Evolutionary conservation across 306 rosid genomes (phyloP).

Genomic region (Vachellia pachyceras): DNA sequence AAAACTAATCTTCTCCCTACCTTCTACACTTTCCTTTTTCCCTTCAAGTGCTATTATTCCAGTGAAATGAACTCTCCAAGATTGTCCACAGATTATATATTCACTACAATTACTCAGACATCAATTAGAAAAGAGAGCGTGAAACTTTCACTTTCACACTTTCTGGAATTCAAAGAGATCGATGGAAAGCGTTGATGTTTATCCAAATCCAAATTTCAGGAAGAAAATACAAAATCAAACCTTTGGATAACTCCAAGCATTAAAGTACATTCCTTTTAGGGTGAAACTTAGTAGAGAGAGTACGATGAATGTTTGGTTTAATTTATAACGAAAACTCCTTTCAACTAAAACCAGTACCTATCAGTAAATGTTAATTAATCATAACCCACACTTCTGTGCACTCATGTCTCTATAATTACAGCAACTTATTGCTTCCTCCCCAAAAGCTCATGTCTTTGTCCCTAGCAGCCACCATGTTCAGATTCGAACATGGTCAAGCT

Average conservation of each 20-base stretch:
- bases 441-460: too few species aligned
- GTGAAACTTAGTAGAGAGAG: not conserved
- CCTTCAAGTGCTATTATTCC: too few species aligned
- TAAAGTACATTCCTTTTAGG: not conserved
- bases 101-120: not conserved
- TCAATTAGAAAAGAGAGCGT: not conserved
- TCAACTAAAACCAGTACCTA: not conserved
- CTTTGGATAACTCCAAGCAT: not conserved
- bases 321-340: not conserved
- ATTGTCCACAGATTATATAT: not conserved
- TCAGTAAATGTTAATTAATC: too few species aligned
- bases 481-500: too few species aligned
- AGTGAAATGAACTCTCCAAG: not conserved
- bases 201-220: not conserved
- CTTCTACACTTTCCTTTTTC: too few species aligned
- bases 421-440: too few species aligned
- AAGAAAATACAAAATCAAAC: not conserved
- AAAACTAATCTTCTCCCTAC: too few species aligned
- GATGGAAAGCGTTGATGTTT: not conserved
- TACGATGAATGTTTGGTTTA: not conserved
- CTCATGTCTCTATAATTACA: too few species aligned
- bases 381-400: not conserved
- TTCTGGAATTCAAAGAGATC: not conserved
- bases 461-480: too few species aligned
- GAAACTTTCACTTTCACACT: not conserved